Evolutionary conservation across 495 filamentous ascomycete genomes (phyloP).

Genomic region (Physcia stellaris): DNA sequence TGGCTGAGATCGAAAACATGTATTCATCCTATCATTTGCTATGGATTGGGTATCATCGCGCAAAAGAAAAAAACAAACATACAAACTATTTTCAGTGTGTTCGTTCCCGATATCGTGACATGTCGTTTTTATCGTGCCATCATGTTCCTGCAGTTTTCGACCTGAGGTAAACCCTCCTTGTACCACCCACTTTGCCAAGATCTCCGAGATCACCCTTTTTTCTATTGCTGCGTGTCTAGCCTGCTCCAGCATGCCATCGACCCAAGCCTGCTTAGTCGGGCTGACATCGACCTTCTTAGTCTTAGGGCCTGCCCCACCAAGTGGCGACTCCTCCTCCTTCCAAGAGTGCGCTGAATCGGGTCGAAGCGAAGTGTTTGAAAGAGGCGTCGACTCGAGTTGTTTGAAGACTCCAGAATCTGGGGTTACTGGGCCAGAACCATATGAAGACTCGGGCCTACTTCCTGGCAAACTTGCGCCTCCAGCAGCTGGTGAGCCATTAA

Average conservation of each 20-base stretch:
- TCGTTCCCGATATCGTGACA: no score
- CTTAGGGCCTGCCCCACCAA: slow-evolving; percentile 35
- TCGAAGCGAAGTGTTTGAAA: not conserved
- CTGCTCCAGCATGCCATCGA: slow-evolving; percentile 15
- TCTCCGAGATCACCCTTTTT: slow-evolving; percentile 9
- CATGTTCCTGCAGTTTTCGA: no score
- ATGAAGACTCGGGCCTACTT: slow-evolving; percentile 3
- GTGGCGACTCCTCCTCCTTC: slow-evolving; percentile 14
- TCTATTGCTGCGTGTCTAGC: slow-evolving; percentile 9
- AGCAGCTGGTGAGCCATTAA: not conserved
- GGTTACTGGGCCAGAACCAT: not conserved
- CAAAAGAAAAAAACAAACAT: no score
- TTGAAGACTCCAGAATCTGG: not conserved
- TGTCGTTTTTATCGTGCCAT: no score
- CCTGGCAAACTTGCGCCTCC: slow-evolving; percentile 2
- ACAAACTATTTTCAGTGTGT: no score
- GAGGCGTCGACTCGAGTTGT: slow-evolving; percentile 1
- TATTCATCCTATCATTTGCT: no score
- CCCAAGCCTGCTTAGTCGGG: slow-evolving; percentile 39
- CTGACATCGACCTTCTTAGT: slow-evolving; percentile 31
- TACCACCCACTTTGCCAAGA: slow-evolving; percentile 15
- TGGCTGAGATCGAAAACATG: no score
- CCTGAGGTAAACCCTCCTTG: slow-evolving; percentile 14
- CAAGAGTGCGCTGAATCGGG: slow-evolving; percentile 4
- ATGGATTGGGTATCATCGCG: no score